Base-by-base conservation (phyloP, 805 yeast species). In the Wickerhamiella slavikovae region DNA sequence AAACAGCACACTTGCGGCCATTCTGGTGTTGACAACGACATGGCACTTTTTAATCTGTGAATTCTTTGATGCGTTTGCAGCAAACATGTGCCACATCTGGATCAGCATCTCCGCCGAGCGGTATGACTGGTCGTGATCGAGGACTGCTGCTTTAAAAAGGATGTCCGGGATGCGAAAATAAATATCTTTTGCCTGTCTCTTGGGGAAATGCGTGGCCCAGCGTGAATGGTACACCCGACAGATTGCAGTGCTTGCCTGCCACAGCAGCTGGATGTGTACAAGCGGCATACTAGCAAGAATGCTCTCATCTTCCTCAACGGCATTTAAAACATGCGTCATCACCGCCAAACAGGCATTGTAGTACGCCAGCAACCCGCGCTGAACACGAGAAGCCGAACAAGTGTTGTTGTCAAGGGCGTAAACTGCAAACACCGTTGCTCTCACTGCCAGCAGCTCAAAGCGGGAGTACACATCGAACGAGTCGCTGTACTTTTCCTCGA, bases 81-180 rank as follows among this genome's bases (percentile, higher is more conserved):
- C 66, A 50, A 77, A 77, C 35, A 82, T 59, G 35, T 75, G 78
- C 98, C 98, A 85, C 58, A 82, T 72, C 45, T 82, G 82, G 43
- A 76, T 66, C 89, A 89, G 79, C 35, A 89, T 80, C 6, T 93
- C 94, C 27, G 92, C 71, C 0, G 93, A 77, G 39, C 96, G 64
- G 48, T 78, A 79, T 0, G 95, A 79, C 61, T 89, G 71, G 46
- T 85, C 98, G 52, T 83, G 89, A 42, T 80, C 80, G 41, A 79
- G 58, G 17, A 85, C 73, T 0, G 94, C 79, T 0, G 93, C 91
- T 35, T 69, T 69, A 33, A 70, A 64, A 2, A 89, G 70, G 27
- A 77, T 42, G 24, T 44, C 47, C 8, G 47, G 42, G 6, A 45
- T 32, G 21, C 33, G 35, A 22, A 42, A 35, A 36, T 50, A 58